Evolutionary conservation across 176 grass and related monocot species (phyloP).

Genomic region (Rhynchospora pubera): DNA sequence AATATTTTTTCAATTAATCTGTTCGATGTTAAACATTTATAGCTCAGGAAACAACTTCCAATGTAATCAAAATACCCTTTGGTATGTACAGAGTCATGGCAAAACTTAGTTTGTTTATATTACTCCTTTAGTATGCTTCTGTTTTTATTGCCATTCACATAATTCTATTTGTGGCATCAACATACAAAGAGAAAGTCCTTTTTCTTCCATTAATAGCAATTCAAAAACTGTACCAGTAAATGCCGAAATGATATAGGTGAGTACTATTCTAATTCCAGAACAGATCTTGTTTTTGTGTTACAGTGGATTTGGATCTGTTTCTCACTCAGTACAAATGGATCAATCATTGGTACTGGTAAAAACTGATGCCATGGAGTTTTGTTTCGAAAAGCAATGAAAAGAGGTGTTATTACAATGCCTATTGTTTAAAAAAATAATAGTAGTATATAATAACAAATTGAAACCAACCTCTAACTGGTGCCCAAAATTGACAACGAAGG

Average conservation of each 20-base stretch:
- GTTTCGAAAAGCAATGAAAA: not conserved
- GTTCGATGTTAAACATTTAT: not conserved
- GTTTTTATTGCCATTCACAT: not conserved
- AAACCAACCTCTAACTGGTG: conserved; percentile 42
- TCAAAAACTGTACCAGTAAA: not conserved
- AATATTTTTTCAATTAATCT: not conserved
- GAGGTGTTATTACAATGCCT: not conserved
- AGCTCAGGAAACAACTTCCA: not conserved
- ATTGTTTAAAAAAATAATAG: not conserved
- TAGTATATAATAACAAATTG: conserved; percentile 1
- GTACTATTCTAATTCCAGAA: not conserved
- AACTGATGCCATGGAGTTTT: not conserved
- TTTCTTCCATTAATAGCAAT: not conserved
- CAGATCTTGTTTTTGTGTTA: not conserved
- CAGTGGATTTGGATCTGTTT: too few relatives aligned
- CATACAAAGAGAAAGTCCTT: not conserved
- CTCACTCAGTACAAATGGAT: too few relatives aligned
- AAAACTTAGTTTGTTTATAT: not conserved
- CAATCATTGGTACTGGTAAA: not conserved
- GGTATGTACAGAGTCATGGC: not conserved
- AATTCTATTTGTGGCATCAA: not conserved
- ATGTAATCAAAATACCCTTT: not conserved
- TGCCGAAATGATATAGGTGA: not conserved
- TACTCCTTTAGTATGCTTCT: not conserved
- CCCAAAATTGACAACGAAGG: conserved; percentile 62